Base-by-base conservation (phyloP, 768 basidiomycete genomes). In the Xerocomus brunneocitrinus region DNA sequence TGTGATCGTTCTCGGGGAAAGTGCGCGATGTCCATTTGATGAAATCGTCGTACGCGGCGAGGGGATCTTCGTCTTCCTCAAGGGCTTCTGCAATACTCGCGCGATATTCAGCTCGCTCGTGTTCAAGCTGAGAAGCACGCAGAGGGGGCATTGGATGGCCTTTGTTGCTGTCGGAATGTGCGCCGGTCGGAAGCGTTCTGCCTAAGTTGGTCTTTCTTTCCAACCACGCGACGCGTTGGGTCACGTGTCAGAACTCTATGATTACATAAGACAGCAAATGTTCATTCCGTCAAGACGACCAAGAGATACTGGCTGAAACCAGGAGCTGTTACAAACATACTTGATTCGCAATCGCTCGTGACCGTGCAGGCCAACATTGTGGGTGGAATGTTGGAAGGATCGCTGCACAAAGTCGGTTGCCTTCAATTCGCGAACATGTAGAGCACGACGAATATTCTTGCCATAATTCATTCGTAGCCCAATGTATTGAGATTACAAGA, bases 1-100 rank as follows among this genome's bases (percentile, higher is more conserved):
- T 71, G 0, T 79, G 79, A 62, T 87, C 79, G 42, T 80, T 76
- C 46, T 88, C 84, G 44, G 81, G 76, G 42, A 95, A 94, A 62
- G 82, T 83, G 59, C 91, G 84, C 54, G 86, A 73, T 32, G 87
- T 93, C 90, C 94, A 98, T 56, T 89, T 82, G 48, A 98, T 83
- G 70, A 94, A 97, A 65, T 85, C 78, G 67, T 89, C 80, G 59
- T 93, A 95, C 1, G 85, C 79, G 2, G 88, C 86, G 25, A 98
- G 79, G 4, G 94, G 88, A 64, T 98, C 97, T 57, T 88, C 87
- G 53, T 91, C 90, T 56, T 89, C 87, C 12, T 74, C 74, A 14
- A 84, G 73, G 0, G 83, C 83, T 34, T 75, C 76, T 7, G 69
- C 73, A 31, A 91, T 75, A 42, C 67, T 64, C 4, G 65, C 56